Conservation (phyloP, 768 basidiomycete species). For the Amanita phalloides region DNA sequence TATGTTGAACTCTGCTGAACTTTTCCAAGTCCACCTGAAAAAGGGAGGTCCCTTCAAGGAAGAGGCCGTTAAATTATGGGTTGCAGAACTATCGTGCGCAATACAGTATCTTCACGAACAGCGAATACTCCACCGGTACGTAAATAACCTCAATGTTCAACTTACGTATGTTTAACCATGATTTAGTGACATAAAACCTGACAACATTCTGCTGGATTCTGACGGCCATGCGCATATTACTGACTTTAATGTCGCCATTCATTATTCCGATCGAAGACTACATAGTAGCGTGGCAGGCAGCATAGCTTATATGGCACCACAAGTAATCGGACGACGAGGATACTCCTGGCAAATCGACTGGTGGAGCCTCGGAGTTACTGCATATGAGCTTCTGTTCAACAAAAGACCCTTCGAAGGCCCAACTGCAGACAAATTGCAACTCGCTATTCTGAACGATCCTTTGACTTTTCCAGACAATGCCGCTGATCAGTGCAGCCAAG, state of each 20-base stretch:
- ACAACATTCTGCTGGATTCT: slow-evolving; percentile 93
- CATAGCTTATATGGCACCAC: slow-evolving; percentile 99
- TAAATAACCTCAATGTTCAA: slow-evolving; percentile 5
- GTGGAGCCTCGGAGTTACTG: slow-evolving; percentile 91
- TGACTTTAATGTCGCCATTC: slow-evolving; percentile 98
- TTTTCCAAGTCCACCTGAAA: slow-evolving; percentile 68
- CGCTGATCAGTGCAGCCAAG: slow-evolving; percentile 46
- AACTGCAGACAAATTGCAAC: slow-evolving; percentile 80
- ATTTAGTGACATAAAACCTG: slow-evolving; percentile 87
- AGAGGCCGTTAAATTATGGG: slow-evolving; percentile 73
- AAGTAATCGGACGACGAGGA: slow-evolving; percentile 85
- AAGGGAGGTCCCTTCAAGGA: slow-evolving; percentile 58
- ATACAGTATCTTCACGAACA: slow-evolving; percentile 85
- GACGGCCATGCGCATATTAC: slow-evolving; percentile 93
- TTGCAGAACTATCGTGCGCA: slow-evolving; percentile 78
- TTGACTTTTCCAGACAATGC: slow-evolving; percentile 70
- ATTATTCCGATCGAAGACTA: slow-evolving; percentile 81
- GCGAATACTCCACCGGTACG: slow-evolving; percentile 89
- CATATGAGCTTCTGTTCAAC: slow-evolving; percentile 81
- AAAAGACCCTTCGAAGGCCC: slow-evolving; percentile 85
- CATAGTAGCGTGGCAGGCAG: slow-evolving; percentile 94
- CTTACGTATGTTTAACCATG: slow-evolving; percentile 6
- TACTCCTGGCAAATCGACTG: slow-evolving; percentile 92
- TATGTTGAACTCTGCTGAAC: slow-evolving; percentile 1
- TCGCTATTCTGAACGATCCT: slow-evolving; percentile 73